Evolutionary conservation across 2,329 filamentous ascomycete genomes (phyloP).

Genomic region (Fusarium fujikuroi): DNA sequence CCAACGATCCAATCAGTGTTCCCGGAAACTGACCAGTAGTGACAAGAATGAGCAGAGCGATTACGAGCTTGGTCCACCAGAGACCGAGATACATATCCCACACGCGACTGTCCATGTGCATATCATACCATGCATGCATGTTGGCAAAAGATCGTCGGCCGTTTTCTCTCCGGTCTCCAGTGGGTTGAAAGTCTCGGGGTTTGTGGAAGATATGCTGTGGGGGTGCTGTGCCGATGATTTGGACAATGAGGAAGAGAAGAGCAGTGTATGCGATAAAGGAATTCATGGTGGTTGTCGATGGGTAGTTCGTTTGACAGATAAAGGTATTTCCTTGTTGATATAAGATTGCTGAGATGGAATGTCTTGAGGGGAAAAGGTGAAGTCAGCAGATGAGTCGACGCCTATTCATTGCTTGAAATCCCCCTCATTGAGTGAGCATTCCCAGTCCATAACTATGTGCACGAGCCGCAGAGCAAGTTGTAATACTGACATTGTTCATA

Average conservation of each 20-base stretch:
- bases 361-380: neutral
- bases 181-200: neutral
- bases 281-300: neutral
- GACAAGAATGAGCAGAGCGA: neutral
- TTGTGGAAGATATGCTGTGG: neutral
- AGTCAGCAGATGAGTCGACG: neutral
- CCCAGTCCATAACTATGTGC: too few relatives aligned
- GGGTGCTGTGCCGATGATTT: neutral
- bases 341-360: neutral
- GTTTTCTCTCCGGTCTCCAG: neutral
- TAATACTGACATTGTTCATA: neutral
- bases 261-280: neutral
- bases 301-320: neutral
- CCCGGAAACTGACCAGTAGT: neutral
- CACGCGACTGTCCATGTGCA: neutral
- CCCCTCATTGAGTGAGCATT: neutral
- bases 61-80: neutral
- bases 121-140: neutral
- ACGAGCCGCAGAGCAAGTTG: too few relatives aligned
- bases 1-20: neutral
- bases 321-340: neutral
- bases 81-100: conserved; percentile 1
- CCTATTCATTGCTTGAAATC: neutral
- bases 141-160: neutral
- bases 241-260: neutral